phyloP scores from a whole-genome alignment of 2,329 filamentous ascomycete species.

The Claviceps sp. region DNA sequence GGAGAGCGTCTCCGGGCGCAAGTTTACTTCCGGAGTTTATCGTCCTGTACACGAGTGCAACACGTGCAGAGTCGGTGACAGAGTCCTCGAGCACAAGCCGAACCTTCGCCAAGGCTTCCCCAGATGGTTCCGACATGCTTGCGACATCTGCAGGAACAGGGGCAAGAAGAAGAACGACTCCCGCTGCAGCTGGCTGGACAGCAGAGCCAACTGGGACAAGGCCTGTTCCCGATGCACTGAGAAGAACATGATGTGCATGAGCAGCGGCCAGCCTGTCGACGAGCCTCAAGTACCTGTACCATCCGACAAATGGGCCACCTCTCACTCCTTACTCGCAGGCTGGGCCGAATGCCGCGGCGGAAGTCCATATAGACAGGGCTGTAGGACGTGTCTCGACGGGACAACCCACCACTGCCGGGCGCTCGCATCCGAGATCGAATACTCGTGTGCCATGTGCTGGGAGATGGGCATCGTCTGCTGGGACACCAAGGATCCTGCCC shows the following conservation, averaged over 20 bases:
- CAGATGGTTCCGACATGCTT: constrained; percentile 13
- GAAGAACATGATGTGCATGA: constrained; percentile 10
- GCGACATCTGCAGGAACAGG: constrained; percentile 12
- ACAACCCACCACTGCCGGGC: constrained; percentile 10
- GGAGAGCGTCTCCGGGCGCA: no score
- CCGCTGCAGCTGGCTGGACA: constrained; percentile 12
- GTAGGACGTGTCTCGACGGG: constrained; percentile 7
- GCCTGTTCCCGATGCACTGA: constrained; percentile 12
- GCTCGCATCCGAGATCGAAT: constrained; percentile 3
- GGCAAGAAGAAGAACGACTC: not conserved
- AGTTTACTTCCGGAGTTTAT: no score
- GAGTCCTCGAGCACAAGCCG: constrained; percentile 4
- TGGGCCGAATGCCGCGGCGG: constrained; percentile 9
- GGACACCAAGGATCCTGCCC: not conserved
- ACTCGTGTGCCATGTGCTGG: constrained; percentile 16
- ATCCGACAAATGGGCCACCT: constrained; percentile 8
- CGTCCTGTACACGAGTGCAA: not conserved
- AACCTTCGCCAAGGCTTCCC: constrained; percentile 7
- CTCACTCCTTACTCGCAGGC: constrained; percentile 5
- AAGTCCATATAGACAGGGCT: constrained; percentile 8
- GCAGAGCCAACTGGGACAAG: constrained; percentile 10
- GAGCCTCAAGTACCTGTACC: constrained; percentile 3
- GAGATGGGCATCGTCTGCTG: constrained; percentile 18
- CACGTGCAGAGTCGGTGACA: not conserved
- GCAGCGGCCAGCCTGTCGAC: constrained; percentile 6